These are phyloP conservation scores for Amoebophrya sp. DNA, from an alignment of 169 alveolate species.

Conservation along the genomic window DNA sequence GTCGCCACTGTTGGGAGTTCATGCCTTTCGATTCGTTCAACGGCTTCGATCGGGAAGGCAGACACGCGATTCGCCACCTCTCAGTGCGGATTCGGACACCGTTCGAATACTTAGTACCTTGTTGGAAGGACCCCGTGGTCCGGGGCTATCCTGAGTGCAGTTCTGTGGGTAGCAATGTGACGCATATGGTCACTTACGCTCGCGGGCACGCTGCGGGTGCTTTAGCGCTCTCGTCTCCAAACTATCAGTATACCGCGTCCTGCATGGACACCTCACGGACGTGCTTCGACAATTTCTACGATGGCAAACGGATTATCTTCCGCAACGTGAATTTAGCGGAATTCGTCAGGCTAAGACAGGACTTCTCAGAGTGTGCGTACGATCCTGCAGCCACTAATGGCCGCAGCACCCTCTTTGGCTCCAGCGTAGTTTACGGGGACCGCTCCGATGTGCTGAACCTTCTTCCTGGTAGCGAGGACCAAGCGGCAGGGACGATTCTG, in stretches of 20 bases:
- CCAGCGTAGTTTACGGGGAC: too few species aligned
- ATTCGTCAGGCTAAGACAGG: not conserved
- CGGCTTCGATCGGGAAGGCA: not conserved
- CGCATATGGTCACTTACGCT: too few species aligned
- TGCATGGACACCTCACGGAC: not conserved
- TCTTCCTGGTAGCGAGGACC: too few species aligned
- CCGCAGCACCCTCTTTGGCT: too few species aligned
- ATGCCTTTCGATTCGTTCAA: not conserved
- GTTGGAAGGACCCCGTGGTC: not conserved
- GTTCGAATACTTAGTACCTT: not conserved
- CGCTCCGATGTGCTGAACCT: too few species aligned
- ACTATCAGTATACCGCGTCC: not conserved
- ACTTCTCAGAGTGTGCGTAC: constrained; percentile 16
- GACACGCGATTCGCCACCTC: not conserved
- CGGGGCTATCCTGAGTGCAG: constrained; percentile 10
- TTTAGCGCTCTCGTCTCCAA: too few species aligned
- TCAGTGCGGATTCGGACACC: not conserved
- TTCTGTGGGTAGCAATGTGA: too few species aligned
- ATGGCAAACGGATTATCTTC: not conserved
- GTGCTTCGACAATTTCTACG: not conserved
- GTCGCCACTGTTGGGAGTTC: not conserved
- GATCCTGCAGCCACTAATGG: too few species aligned
- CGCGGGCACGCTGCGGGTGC: too few species aligned
- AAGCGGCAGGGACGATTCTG: not conserved
- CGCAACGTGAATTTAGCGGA: not conserved